These are phyloP conservation scores for Lagenidium giganteum DNA, from an alignment of 352 stramenopile genomes.

Conservation along the genomic window DNA sequence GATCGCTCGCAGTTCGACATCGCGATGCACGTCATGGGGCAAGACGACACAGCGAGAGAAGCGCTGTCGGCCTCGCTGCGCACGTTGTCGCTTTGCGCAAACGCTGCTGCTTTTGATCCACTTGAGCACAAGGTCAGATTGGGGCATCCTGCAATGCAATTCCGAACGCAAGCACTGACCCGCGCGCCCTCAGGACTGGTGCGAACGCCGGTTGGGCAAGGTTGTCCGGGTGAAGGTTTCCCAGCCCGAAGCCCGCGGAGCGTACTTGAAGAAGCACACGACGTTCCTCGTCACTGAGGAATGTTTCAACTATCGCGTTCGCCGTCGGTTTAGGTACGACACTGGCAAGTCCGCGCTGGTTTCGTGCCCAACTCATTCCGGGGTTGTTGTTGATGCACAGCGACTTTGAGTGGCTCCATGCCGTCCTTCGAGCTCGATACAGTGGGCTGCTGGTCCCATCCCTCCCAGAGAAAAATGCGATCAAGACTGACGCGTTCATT, in stretches of 20 bases:
- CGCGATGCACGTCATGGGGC: no score
- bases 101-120: no score
- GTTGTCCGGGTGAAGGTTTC: slow-evolving; percentile 28
- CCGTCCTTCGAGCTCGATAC: slow-evolving; percentile 52
- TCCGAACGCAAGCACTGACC: no score
- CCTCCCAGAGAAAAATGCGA: slow-evolving; percentile 53
- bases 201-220: no score
- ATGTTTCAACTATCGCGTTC: slow-evolving; percentile 23
- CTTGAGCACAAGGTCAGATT: no score
- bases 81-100: no score
- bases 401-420: slow-evolving; percentile 73
- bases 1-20: no score
- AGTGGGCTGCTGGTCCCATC: slow-evolving; percentile 60
- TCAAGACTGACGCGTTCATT: slow-evolving; percentile 51
- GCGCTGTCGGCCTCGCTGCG: no score
- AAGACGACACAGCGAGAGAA: no score
- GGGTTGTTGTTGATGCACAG: slow-evolving; percentile 6
- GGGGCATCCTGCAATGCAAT: no score
- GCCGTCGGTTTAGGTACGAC: slow-evolving; percentile 48
- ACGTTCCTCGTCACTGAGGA: slow-evolving; percentile 48
- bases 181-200: no score
- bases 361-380: not conserved
- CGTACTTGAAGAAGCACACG: slow-evolving; percentile 72
- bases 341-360: not conserved
- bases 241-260: slow-evolving; percentile 45